Evolutionary conservation across 2,329 filamentous ascomycete genomes (phyloP), one percentile per base, ranked within the genome.

Genomic region (Claviceps africana): DNA sequence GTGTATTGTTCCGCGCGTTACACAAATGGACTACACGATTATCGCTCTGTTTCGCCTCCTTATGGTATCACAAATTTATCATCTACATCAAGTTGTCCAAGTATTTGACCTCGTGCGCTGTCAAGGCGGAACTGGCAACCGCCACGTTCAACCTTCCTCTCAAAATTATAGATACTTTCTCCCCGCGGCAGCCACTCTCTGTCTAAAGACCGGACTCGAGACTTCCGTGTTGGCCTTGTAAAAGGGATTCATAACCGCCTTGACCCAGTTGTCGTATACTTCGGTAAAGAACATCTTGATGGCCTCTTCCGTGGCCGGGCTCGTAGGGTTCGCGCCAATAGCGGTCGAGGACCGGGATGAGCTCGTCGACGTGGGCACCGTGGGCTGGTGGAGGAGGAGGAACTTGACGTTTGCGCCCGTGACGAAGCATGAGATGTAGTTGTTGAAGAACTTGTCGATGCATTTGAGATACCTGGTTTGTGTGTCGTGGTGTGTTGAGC

Each of bases 211-310:
- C 0, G 88, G 86, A 68, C 90, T 97, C 64, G 77, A 82, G 50
- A 98, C 83, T 60, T 87, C 83, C 76, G 86, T 86, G 58, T 95
- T 91, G 52, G 85, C 81, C 51, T 78, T 77, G 72, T 96, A 97
- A 67, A 98, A 98, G 0, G 93, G 93, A 64, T 82, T 97, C 93
- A 98, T 97, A 53, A 90, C 82, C 13, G 90, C 87, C 76, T 98
- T 98, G 58, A 95, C 81, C 84, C 91, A 98, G 59, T 83, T 88
- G 70, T 98, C 93, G 70, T 96, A 97, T 13, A 96, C 86, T 65
- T 98, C 93, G 17, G 79, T 77, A 72, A 98, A 95, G 72, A 97
- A 98, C 69, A 88, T 88, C 65, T 88, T 83, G 60, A 97, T 86
- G 4, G 93, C 91, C 71, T 98, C 93, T 70, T 98, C 93, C 5